A percentile compares a stretch with the other conserved stretches of the same genome.
Evolutionary conservation across 1,139 yeast species (phyloP).

Genomic region (Blastobotrys petasosporus): DNA sequence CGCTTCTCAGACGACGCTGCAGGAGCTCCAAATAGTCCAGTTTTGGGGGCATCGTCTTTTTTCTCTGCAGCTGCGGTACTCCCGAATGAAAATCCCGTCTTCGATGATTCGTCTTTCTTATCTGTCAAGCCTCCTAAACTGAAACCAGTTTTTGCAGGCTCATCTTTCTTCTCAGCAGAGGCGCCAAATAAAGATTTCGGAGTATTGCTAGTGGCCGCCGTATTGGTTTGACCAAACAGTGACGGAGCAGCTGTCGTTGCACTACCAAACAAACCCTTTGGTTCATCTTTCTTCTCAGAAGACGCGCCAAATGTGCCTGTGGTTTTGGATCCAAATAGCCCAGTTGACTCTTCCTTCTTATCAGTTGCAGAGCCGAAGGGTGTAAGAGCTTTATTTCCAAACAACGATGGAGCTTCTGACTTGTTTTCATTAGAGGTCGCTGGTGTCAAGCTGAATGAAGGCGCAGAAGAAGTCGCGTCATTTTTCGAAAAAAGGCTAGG

Average conservation of each 20-base stretch:
- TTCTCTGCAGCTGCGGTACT: conserved; percentile 10
- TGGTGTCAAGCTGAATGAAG: too few species aligned
- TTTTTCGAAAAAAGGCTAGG: too few species aligned
- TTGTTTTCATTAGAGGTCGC: not conserved
- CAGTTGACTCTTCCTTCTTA: conserved; percentile 10
- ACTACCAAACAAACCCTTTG: conserved; percentile 15
- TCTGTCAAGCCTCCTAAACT: conserved; percentile 7
- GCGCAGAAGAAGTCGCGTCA: too few species aligned
- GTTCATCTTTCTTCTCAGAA: conserved; percentile 10
- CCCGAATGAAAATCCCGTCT: conserved; percentile 2
- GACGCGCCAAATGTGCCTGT: conserved; percentile 4
- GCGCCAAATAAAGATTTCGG: conserved; percentile 15
- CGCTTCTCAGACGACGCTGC: too few species aligned
- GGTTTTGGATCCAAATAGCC: conserved; percentile 1
- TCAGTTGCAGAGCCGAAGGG: conserved; percentile 7
- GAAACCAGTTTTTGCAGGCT: not conserved
- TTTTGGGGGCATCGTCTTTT: conserved; percentile 4
- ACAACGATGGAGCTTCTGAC: too few species aligned
- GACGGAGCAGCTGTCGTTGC: conserved; percentile 2
- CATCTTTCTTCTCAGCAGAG: conserved; percentile 10
- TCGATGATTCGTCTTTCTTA: too few species aligned
- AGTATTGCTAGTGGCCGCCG: not conserved
- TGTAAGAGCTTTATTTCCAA: too few species aligned
- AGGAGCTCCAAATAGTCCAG: too few species aligned
- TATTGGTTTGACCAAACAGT: conserved; percentile 2